Conservation (phyloP, 495 filamentous ascomycete species). For the Neurospora intermedia region DNA sequence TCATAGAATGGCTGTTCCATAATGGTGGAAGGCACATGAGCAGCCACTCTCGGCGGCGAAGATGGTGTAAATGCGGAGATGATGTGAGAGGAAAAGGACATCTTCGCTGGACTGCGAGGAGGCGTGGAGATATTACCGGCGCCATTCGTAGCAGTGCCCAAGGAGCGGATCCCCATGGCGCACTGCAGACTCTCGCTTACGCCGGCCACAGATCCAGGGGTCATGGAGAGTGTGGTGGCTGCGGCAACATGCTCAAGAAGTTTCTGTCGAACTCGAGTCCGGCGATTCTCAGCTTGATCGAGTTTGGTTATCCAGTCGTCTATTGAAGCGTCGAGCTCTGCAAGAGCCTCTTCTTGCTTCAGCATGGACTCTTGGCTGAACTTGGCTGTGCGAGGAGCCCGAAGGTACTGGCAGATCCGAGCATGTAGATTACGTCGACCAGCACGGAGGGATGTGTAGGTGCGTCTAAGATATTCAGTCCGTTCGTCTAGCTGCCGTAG, state of each 20-base stretch:
- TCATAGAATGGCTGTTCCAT: slow-evolving; percentile 34
- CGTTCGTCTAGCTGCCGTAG: slow-evolving; percentile 58
- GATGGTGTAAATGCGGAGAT: slow-evolving; percentile 18
- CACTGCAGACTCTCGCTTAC: slow-evolving; percentile 32
- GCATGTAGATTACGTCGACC: slow-evolving; percentile 58
- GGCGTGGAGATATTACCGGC: slow-evolving; percentile 37
- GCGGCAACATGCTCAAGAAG: slow-evolving; percentile 64
- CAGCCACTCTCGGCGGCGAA: slow-evolving; percentile 34
- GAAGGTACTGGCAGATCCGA: slow-evolving; percentile 58
- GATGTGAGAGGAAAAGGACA: slow-evolving; percentile 16
- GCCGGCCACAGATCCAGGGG: slow-evolving; percentile 19
- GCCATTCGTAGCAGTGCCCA: slow-evolving; percentile 15
- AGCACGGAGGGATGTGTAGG: slow-evolving; percentile 53
- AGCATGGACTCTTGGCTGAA: slow-evolving; percentile 59
- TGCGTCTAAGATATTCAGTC: slow-evolving; percentile 60
- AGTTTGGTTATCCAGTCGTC: slow-evolving; percentile 66
- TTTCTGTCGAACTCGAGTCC: slow-evolving; percentile 60
- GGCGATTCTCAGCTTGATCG: slow-evolving; percentile 64
- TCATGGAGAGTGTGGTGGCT: slow-evolving; percentile 32
- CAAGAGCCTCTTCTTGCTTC: slow-evolving; percentile 64
- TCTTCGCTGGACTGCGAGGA: slow-evolving; percentile 36
- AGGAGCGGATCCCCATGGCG: slow-evolving; percentile 27
- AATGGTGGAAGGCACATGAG: slow-evolving; percentile 39
- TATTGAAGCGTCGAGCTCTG: slow-evolving; percentile 60
- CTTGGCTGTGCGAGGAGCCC: slow-evolving; percentile 47